Base-by-base conservation (phyloP, 192 early-diverging fungal species). In the Coemansia sp. region DNA sequence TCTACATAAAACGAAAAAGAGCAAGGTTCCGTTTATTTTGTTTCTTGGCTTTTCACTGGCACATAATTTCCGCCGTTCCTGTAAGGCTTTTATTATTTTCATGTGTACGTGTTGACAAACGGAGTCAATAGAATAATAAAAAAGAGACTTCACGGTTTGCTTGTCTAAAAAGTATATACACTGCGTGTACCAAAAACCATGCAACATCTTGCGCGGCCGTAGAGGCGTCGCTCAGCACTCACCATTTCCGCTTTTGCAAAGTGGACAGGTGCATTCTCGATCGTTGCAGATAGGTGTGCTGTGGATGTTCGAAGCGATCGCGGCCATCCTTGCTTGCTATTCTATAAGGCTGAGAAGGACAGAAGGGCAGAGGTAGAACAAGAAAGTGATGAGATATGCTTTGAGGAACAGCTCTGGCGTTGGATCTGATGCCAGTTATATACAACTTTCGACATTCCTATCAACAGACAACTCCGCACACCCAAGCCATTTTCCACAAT, bases 201-300 rank as follows among this genome's bases (percentile, higher is more conserved):
- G 22, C 10, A 25, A 22, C 49, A 52, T 52, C 23, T 13, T 52
- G 49, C 49, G 8, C 15, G 22, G 3, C 49, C 9, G 54, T 33
- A 23, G 41, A 32, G 22, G 9, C 32, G 23, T 25, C n/a, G 11
- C 22, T 42, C 66, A 68, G 57, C 49, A 68, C 50, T 46, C 63
- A 19, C 53, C 54, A 34, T 19, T 56, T 19, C 56, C 65, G 56
- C 61, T 58, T 38, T 68, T 68, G 66, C 73, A 74, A 38, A 74
- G 56, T 7, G 66, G 49, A n/a, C 73, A 74, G 11, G 66, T 68
- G 32, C 73, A 74, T 35, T 69, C 66, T 32, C 73, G 73, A 46
- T 74, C 73, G 45, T 38, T n/a, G 38, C 40, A 34, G 34, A 67
- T 49, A 59, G 63, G 46, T 15, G 33, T 7, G 35, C 15, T 33